phyloP scores from a whole-genome alignment of 108 stramenopile species.

The Conticribra weissflogii region DNA sequence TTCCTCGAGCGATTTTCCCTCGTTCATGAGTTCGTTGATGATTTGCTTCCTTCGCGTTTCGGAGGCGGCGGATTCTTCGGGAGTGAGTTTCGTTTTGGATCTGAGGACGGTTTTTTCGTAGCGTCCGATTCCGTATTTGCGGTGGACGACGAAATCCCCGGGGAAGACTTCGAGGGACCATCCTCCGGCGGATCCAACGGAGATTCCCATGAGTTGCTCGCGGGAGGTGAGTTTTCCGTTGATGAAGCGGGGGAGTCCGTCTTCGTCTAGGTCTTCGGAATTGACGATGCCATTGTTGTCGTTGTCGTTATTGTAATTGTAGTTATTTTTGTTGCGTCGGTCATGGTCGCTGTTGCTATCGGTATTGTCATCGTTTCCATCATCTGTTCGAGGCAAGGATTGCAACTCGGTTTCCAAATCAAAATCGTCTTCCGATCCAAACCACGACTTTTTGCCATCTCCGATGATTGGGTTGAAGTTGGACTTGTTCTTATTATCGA shows the following conservation, averaged over 20 bases:
- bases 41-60: constrained; percentile 64
- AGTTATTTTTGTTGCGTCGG: neutral
- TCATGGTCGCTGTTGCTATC: neutral
- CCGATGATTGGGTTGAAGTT: constrained; percentile 16
- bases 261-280: constrained; percentile 1
- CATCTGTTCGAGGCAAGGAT: constrained; percentile 7
- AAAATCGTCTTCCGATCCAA: constrained; percentile 66
- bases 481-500: constrained; percentile 9
- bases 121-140: constrained; percentile 83
- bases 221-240: constrained; percentile 63
- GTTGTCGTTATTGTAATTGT: constrained; percentile 19
- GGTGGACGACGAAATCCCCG: constrained; percentile 87
- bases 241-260: constrained; percentile 23
- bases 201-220: constrained; percentile 66
- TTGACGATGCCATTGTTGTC: constrained; percentile 6
- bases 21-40: constrained; percentile 53
- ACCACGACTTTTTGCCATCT: constrained; percentile 52
- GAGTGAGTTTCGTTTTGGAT: constrained; percentile 65
- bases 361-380: constrained; percentile 20
- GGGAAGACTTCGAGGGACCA: constrained; percentile 84
- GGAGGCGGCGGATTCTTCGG: constrained; percentile 55
- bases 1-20: constrained; percentile 41
- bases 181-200: constrained; percentile 79
- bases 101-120: constrained; percentile 72
- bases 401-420: constrained; percentile 44